Base-by-base conservation (phyloP, 2,329 filamentous ascomycete species). In the Cordyceps javanica region DNA sequence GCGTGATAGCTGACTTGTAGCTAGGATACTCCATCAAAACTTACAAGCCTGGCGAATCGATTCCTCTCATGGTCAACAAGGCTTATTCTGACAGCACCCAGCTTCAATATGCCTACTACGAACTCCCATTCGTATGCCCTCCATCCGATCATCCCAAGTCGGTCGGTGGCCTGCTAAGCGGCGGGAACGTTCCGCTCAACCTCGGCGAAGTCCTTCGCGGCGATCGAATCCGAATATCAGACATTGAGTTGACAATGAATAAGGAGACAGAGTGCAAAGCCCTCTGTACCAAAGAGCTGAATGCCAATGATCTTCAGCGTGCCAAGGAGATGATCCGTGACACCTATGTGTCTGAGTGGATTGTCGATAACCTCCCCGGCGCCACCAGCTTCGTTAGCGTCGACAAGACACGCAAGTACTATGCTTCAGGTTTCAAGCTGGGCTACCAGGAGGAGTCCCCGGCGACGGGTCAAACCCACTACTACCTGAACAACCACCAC, bases 281-380 rank as follows among this genome's bases (percentile, higher is more conserved):
- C 64, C 80, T 96, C 11, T 94, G 91, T 73, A 87, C 81, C 38
- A 80, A 80, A 52, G 79, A 87, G 56, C 77, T 94, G 16, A 81
- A 82, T 61, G 79, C 82, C 39, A 77, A 78, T 46, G 87, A 86
- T 48, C 71, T 95, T 59, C 79, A 81, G 64, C 82, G 84, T 68
- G 88, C 89, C 5, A 82, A 82, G 64, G 78, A 91, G 61, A 74
- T 96, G 66, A 86, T 96, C 39, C 82, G 81, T 60, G 82, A 91
- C 55, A 89, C 88, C 36, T 95, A 94, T 70, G 85, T 94, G n/a
- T 86, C 87, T 2, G 91, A 96, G 72, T 96, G 91, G 91, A 95
- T 96, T 63, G 88, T 94, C 62, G 91, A 96, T 71, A 96, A 96
- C 66, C 78, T 96, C 10, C 91, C 91, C 1, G 91, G 91, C 7